Evolutionary conservation across 495 filamentous ascomycete genomes (phyloP).

Genomic region (Neurospora sublineolata): DNA sequence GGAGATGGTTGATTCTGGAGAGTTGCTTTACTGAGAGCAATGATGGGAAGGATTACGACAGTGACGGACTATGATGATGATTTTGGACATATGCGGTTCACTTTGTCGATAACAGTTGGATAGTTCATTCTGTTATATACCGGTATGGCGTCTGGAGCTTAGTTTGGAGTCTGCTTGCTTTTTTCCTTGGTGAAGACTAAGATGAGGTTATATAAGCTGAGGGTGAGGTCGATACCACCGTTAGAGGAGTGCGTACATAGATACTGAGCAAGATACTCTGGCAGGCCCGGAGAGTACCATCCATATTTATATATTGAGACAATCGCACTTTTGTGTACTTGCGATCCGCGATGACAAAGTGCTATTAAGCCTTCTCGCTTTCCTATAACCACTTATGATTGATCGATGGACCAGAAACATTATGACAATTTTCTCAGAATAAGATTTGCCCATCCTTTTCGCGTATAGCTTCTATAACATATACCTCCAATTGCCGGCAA

Average conservation of each 20-base stretch:
- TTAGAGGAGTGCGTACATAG: neutral
- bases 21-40: constrained; percentile 23
- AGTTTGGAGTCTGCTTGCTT: neutral
- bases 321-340: neutral
- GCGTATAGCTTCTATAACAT: neutral
- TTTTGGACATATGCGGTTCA: neutral
- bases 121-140: neutral
- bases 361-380: no score
- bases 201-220: neutral
- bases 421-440: neutral
- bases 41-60: neutral
- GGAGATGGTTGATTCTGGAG: constrained; percentile 29
- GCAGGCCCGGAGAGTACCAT: neutral
- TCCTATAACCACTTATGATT: no score
- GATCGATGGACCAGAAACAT: neutral
- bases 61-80: neutral
- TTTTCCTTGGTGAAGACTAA: neutral
- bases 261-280: neutral
- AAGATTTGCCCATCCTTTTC: neutral
- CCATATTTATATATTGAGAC: neutral
- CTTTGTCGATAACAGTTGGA: neutral
- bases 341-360: no score
- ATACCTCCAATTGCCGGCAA: neutral
- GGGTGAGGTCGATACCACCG: neutral
- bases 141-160: neutral